phyloP scores from a whole-genome alignment of 176 grass and related monocot species.

The Oryza australiensis region DNA sequence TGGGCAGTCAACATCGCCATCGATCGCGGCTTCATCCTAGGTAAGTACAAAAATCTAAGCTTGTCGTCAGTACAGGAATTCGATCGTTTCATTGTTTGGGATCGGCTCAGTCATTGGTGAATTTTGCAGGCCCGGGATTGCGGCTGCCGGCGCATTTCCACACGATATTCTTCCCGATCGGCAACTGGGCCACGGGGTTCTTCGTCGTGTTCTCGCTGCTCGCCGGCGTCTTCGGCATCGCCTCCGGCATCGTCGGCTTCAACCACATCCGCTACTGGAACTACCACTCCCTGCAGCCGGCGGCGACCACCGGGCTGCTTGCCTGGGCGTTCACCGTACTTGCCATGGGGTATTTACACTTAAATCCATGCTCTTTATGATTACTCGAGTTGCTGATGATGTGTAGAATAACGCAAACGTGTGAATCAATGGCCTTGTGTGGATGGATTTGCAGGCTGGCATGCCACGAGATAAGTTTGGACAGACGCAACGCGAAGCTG shows the following conservation, averaged over 20 bases:
- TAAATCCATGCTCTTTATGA: not conserved
- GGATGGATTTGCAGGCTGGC: conserved; percentile 49
- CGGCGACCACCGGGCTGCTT: conserved; percentile 43
- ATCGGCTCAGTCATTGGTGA: too few relatives aligned
- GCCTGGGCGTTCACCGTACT: conserved; percentile 75
- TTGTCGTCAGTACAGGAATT: not conserved
- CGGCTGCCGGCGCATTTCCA: conserved; percentile 77
- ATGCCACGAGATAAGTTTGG: conserved; percentile 65
- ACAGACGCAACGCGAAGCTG: conserved; percentile 70
- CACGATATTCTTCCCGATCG: conserved; percentile 87
- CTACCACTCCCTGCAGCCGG: conserved; percentile 61
- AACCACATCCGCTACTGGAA: conserved; percentile 74
- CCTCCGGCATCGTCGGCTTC: conserved; percentile 59
- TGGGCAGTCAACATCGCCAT: conserved; percentile 76
- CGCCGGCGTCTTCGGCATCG: conserved; percentile 60
- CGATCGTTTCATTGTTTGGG: not conserved
- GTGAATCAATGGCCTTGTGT: not conserved
- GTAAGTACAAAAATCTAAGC: conserved; percentile 20
- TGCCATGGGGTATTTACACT: conserved; percentile 64
- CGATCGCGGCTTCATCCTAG: conserved; percentile 81
- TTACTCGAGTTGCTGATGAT: not conserved
- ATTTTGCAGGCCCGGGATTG: conserved; percentile 50
- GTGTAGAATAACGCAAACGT: too few relatives aligned
- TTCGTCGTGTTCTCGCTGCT: conserved; percentile 82
- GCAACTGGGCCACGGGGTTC: conserved; percentile 87